These are phyloP conservation scores for Penicillium freii DNA, from an alignment of 2,329 filamentous ascomycete genomes.

Conservation along the genomic window DNA sequence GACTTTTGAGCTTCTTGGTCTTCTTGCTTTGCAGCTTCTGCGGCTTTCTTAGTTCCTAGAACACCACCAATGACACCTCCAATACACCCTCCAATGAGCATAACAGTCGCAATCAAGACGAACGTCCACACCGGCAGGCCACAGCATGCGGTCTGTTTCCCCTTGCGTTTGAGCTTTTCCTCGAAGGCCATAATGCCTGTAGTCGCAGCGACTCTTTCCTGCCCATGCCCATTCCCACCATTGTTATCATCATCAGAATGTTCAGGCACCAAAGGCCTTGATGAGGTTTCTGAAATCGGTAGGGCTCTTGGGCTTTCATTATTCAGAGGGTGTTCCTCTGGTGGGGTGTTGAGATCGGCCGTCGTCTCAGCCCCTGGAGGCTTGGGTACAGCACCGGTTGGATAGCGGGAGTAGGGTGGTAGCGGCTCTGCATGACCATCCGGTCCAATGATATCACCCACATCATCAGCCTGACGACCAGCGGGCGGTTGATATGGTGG, in stretches of 20 bases:
- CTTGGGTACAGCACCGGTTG: constrained; percentile 69
- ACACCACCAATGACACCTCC: constrained; percentile 56
- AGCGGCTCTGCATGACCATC: constrained; percentile 88
- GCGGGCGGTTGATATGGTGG: constrained; percentile 69
- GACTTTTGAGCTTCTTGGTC: constrained; percentile 17
- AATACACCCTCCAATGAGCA: constrained; percentile 51
- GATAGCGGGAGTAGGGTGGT: constrained; percentile 87
- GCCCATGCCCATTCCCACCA: constrained; percentile 13
- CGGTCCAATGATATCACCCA: constrained; percentile 81
- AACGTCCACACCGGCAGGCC: constrained; percentile 54
- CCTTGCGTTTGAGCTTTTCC: constrained; percentile 47
- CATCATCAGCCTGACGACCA: constrained; percentile 69
- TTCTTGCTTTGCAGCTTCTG: constrained; percentile 25
- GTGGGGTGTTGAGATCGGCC: constrained; percentile 42
- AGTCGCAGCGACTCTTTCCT: constrained; percentile 24
- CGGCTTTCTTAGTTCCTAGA: constrained; percentile 45
- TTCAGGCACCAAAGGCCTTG: constrained; percentile 26
- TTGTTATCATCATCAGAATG: constrained; percentile 17
- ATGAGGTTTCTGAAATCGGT: constrained; percentile 35
- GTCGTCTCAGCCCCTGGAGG: constrained; percentile 36
- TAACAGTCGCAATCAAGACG: constrained; percentile 45
- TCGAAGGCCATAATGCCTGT: constrained; percentile 43
- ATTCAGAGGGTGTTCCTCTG: constrained; percentile 52
- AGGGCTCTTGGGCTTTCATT: constrained; percentile 20
- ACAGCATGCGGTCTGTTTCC: constrained; percentile 46